Conservation (phyloP, 2,329 filamentous ascomycete genomes). For the Chaetothyriales sp. region DNA sequence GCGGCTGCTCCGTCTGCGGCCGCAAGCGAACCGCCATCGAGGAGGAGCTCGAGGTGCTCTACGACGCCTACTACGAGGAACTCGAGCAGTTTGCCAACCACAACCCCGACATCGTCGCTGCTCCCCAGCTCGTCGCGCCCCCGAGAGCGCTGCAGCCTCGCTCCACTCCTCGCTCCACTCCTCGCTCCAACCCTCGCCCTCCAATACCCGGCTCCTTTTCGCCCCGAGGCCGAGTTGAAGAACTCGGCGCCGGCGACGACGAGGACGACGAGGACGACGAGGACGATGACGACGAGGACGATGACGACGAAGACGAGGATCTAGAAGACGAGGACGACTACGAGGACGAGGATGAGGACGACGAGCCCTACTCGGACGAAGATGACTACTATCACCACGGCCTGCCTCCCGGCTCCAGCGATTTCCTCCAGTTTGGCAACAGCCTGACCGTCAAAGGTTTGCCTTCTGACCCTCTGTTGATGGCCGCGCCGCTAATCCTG, state of each 20-base stretch:
- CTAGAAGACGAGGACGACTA: constrained; percentile 46
- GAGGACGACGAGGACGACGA: constrained; percentile 43
- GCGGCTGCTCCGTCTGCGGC: constrained; percentile 93
- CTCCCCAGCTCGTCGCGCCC: constrained; percentile 54
- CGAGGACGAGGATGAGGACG: constrained; percentile 61
- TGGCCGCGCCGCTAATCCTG: constrained; percentile 16
- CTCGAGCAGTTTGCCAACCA: constrained; percentile 93
- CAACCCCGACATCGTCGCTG: constrained; percentile 48
- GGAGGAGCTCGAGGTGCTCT: constrained; percentile 91
- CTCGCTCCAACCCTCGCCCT: constrained; percentile 37
- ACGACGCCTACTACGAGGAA: constrained; percentile 97
- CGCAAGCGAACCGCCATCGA: constrained; percentile 94
- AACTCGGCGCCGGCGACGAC: constrained; percentile 38
- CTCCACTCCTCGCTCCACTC: constrained; percentile 41
- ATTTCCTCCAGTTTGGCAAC: constrained; percentile 96
- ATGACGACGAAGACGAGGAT: constrained; percentile 60
- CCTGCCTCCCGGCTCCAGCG: constrained; percentile 54
- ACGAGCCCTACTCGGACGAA: constrained; percentile 52
- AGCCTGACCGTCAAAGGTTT: constrained; percentile 84
- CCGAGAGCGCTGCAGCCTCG: not conserved
- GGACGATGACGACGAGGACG: constrained; percentile 51
- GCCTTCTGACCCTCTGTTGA: constrained; percentile 7
- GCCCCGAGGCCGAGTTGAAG: constrained; percentile 56
- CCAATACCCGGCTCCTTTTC: constrained; percentile 33
- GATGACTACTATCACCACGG: constrained; percentile 49